A percentile compares a stretch with the other conserved stretches of the same genome.
Conservation (phyloP, 1,139 yeast genomes). For the Arxiozyma bovina region DNA sequence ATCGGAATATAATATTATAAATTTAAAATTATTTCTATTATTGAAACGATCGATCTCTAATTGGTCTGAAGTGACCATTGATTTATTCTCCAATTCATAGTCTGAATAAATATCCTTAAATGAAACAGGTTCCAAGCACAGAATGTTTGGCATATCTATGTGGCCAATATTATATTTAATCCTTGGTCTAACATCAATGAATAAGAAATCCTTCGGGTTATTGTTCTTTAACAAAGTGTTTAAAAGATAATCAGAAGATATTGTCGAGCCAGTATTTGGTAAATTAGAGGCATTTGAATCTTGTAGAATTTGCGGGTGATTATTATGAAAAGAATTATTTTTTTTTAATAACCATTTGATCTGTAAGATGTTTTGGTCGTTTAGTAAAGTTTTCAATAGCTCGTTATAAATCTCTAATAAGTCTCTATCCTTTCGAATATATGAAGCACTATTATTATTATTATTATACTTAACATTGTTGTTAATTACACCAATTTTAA, state of each 20-base stretch:
- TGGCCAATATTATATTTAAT: constrained; percentile 52
- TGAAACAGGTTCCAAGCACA: constrained; percentile 66
- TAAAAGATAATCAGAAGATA: constrained; percentile 19
- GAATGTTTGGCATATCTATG: constrained; percentile 43
- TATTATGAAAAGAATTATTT: constrained; percentile 5
- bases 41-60: constrained; percentile 45
- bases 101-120: constrained; percentile 43
- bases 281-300: not conserved
- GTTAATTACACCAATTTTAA: constrained; percentile 10
- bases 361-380: constrained; percentile 22
- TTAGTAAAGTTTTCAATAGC: constrained; percentile 22
- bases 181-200: constrained; percentile 60
- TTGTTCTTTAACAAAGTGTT: constrained; percentile 17
- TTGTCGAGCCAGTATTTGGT: constrained; percentile 10
- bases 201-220: constrained; percentile 30
- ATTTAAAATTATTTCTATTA: constrained; percentile 46
- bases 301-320: not conserved
- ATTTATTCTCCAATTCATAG: constrained; percentile 48
- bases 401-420: constrained; percentile 28
- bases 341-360: constrained; percentile 21
- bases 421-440: constrained; percentile 15
- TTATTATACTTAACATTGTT: constrained; percentile 5
- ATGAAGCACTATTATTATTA: not conserved
- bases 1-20: constrained; percentile 54
- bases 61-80: constrained; percentile 47